A percentile compares a stretch with the other conserved stretches of the same genome.
phyloP scores from a whole-genome alignment of 1,284 basidiomycete species.

The Termitomyces sp. region DNA sequence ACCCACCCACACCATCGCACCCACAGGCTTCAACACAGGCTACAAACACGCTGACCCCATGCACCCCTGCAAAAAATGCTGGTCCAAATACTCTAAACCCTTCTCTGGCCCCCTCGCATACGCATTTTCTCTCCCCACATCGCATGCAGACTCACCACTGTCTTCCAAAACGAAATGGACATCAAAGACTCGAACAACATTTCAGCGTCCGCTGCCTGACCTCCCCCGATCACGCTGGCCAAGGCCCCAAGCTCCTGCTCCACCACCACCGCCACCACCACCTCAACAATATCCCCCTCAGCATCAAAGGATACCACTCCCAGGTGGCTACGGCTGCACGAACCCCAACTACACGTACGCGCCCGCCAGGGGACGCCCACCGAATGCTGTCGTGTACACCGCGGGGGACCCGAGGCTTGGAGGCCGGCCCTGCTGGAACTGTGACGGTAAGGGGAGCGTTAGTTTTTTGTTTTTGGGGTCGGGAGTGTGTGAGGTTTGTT shows the following conservation, averaged over 20 bases:
- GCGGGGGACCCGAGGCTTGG: slow-evolving; percentile 72
- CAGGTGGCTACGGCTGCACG: neutral
- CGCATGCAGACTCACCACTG: neutral
- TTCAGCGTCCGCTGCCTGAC: slow-evolving; percentile 35
- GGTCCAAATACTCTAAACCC: slow-evolving; percentile 56
- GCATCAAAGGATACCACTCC: neutral
- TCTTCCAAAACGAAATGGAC: neutral
- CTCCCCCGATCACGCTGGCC: slow-evolving; percentile 16
- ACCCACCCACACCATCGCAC: neutral
- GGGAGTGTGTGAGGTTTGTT: slow-evolving; percentile 44
- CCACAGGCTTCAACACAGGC: slow-evolving; percentile 62
- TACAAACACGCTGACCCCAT: slow-evolving; percentile 65
- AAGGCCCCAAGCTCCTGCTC: slow-evolving; percentile 8
- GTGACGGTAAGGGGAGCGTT: slow-evolving; percentile 51
- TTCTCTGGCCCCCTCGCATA: slow-evolving; percentile 57
- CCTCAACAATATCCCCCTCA: slow-evolving; percentile 1
- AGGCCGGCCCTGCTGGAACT: slow-evolving; percentile 59
- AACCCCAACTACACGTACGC: neutral
- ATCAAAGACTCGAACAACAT: slow-evolving; percentile 28
- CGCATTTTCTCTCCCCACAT: slow-evolving; percentile 31
- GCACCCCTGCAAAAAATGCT: slow-evolving; percentile 65
- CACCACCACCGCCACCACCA: neutral
- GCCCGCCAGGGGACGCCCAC: slow-evolving; percentile 22
- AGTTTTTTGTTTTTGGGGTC: slow-evolving; percentile 52
- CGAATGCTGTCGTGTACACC: slow-evolving; percentile 41